These are phyloP conservation scores for Alternaria tenuissima DNA, from an alignment of 2,329 filamentous ascomycete species.

Conservation along the genomic window DNA sequence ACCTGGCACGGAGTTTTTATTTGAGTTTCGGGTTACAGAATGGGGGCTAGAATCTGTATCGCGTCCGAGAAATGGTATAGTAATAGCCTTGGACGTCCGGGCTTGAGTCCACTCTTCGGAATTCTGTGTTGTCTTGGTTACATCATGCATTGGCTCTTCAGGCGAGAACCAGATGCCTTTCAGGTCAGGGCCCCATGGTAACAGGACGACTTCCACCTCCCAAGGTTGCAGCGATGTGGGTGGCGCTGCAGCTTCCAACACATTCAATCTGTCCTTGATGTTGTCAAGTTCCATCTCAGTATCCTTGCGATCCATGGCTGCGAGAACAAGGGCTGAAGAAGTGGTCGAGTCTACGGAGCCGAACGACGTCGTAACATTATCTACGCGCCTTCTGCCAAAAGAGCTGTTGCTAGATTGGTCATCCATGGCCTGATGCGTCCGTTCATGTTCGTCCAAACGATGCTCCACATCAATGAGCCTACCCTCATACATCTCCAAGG, in stretches of 20 bases:
- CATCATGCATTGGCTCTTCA: conserved; percentile 51
- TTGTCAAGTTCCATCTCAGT: conserved; percentile 55
- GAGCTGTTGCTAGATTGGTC: conserved; percentile 39
- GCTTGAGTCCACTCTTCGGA: conserved; percentile 59
- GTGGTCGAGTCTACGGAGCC: conserved; percentile 50
- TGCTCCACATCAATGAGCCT: conserved; percentile 75
- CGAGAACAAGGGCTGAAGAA: conserved; percentile 48
- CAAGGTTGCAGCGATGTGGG: conserved; percentile 72
- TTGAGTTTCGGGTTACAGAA: conserved; percentile 17
- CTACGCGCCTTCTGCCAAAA: conserved; percentile 39
- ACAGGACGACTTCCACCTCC: conserved; percentile 78
- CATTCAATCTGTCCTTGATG: conserved; percentile 58
- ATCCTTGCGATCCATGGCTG: conserved; percentile 50
- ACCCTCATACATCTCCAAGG: conserved; percentile 71
- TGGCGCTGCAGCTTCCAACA: conserved; percentile 65
- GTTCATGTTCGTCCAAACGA: conserved; percentile 54
- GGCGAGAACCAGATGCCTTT: conserved; percentile 62
- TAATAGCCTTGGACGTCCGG: conserved; percentile 24
- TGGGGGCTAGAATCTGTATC: conserved; percentile 39
- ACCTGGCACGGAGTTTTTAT: conserved; percentile 29
- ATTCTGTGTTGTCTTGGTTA: conserved; percentile 49
- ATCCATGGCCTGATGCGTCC: conserved; percentile 43
- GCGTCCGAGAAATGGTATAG: conserved; percentile 16
- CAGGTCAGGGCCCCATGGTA: conserved; percentile 71
- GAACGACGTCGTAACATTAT: conserved; percentile 50